phyloP scores from a whole-genome alignment of 495 filamentous ascomycete genomes.

The Neurospora tetrasperma region DNA sequence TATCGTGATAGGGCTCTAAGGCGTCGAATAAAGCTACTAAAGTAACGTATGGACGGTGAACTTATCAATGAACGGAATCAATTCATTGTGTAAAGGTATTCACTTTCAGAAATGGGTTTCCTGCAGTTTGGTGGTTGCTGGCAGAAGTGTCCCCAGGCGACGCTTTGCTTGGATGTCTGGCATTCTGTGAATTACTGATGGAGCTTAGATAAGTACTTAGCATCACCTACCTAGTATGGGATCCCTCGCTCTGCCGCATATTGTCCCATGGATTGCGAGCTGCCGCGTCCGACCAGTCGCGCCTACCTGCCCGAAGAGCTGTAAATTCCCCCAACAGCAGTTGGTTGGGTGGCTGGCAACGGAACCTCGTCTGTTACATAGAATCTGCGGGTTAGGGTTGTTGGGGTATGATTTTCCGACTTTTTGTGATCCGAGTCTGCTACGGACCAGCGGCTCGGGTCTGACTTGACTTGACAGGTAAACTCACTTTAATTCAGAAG shows the following conservation, averaged over 20 bases:
- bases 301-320: not conserved
- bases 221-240: not conserved
- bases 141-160: not conserved
- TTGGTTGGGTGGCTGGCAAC: too few species aligned
- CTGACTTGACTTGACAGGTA: not conserved
- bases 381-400: not conserved
- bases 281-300: not conserved
- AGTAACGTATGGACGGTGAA: not conserved
- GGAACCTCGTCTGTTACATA: not conserved
- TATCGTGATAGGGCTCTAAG: not conserved
- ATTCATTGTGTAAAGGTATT: not conserved
- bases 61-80: not conserved
- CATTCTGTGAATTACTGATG: too few species aligned
- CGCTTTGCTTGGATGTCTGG: not conserved
- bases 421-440: not conserved
- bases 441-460: not conserved
- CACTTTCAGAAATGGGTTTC: not conserved
- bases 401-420: not conserved
- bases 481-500: too few species aligned
- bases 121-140: not conserved
- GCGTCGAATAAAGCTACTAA: not conserved
- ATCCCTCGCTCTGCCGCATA: not conserved
- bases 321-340: not conserved
- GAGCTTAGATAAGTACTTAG: too few species aligned
- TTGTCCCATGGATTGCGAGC: not conserved